Percentiles rank a stretch among this genome's conserved stretches.
These are phyloP conservation scores for Candida taoyuanica DNA, from an alignment of 805 yeast species.

Conservation along the genomic window DNA sequence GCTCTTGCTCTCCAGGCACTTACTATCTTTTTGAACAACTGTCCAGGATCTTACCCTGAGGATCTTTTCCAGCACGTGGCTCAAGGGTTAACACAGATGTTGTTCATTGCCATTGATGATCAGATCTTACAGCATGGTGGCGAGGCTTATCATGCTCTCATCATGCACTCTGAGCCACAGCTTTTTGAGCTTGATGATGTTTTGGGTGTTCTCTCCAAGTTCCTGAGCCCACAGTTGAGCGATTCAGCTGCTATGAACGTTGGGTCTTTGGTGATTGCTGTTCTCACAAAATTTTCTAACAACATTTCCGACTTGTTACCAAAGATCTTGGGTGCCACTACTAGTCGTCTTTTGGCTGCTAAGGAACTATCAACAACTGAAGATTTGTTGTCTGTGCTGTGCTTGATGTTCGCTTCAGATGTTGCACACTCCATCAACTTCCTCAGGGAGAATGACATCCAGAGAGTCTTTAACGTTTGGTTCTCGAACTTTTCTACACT, in stretches of 20 bases:
- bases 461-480: constrained; percentile 72
- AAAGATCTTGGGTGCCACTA: constrained; percentile 49
- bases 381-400: constrained; percentile 70
- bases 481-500: constrained; percentile 74
- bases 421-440: constrained; percentile 62
- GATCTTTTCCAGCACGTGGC: constrained; percentile 40
- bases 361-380: constrained; percentile 71
- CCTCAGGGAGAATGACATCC: constrained; percentile 45
- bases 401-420: constrained; percentile 60
- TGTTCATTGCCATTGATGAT: constrained; percentile 55
- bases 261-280: constrained; percentile 57
- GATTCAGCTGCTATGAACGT: constrained; percentile 81
- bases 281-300: constrained; percentile 49
- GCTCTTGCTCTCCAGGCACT: constrained; percentile 54
- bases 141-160: constrained; percentile 61
- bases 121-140: constrained; percentile 75
- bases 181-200: constrained; percentile 31
- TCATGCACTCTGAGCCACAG: constrained; percentile 33
- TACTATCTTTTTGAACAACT: constrained; percentile 43
- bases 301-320: constrained; percentile 13
- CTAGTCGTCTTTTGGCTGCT: constrained; percentile 59
- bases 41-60: constrained; percentile 37
- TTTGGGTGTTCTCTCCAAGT: constrained; percentile 60
- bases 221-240: constrained; percentile 64
- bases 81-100: constrained; percentile 33